These are phyloP conservation scores for Globisporangium canariense DNA, from an alignment of 352 stramenopile species.

Conservation along the genomic window DNA sequence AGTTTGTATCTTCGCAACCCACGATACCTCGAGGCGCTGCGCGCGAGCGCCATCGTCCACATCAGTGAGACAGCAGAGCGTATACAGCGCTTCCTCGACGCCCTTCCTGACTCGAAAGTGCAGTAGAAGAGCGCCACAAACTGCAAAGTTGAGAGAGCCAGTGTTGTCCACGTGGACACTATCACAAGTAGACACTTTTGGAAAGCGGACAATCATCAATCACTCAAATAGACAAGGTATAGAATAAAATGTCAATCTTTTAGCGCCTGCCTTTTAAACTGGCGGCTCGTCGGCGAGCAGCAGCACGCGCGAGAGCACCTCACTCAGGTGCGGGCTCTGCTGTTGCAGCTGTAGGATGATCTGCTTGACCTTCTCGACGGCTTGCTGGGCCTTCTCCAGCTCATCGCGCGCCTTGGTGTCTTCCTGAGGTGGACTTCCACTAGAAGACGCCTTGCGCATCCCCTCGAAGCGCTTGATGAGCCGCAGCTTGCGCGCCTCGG, in stretches of 20 bases:
- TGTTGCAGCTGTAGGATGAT: slow-evolving; percentile 59
- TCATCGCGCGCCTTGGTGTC: slow-evolving; percentile 52
- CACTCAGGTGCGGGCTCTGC: slow-evolving; percentile 72
- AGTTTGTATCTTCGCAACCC: slow-evolving; percentile 50
- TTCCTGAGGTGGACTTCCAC: slow-evolving; percentile 28
- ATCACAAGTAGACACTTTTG: background rate
- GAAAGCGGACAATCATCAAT: background rate
- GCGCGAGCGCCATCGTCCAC: slow-evolving; percentile 21
- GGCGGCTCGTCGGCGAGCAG: slow-evolving; percentile 74
- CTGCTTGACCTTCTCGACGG: slow-evolving; percentile 48
- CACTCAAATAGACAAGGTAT: background rate
- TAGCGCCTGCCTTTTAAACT: background rate
- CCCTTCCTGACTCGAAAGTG: slow-evolving; percentile 13
- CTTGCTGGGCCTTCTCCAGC: slow-evolving; percentile 43
- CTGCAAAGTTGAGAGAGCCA: background rate
- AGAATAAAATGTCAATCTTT: background rate
- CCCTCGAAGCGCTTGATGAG: slow-evolving; percentile 69
- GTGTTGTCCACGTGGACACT: background rate
- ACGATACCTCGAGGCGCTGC: slow-evolving; percentile 26
- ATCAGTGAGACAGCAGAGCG: slow-evolving; percentile 26
- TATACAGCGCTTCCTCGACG: slow-evolving; percentile 33
- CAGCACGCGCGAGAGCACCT: slow-evolving; percentile 80
- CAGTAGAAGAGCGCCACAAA: background rate
- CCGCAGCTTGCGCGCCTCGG: slow-evolving; percentile 60
- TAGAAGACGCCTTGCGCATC: slow-evolving; percentile 34